phyloP scores from a whole-genome alignment of 306 rosid species.

The Vigna nakashimae region DNA sequence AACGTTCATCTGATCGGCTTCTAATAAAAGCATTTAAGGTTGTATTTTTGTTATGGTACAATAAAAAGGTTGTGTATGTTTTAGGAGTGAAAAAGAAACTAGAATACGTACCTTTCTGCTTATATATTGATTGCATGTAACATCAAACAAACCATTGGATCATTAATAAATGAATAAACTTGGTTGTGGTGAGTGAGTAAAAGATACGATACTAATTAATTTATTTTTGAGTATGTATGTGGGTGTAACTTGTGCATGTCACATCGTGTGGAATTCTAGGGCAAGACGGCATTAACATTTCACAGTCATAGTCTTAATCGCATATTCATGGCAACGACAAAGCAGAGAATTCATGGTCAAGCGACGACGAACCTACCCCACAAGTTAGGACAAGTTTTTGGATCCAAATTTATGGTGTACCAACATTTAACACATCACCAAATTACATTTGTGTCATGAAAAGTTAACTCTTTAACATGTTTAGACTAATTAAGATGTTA shows the following conservation, averaged over 20 bases:
- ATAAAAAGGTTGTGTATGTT: background rate
- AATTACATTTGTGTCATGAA: no score
- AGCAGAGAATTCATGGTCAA: background rate
- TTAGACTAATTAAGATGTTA: no score
- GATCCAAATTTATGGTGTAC: background rate
- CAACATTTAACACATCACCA: no score
- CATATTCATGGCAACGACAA: background rate
- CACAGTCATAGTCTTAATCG: background rate
- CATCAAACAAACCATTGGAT: background rate
- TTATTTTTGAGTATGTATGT: background rate
- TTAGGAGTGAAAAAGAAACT: background rate
- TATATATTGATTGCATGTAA: background rate
- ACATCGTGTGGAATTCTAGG: background rate
- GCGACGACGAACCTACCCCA: background rate
- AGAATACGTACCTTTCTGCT: background rate
- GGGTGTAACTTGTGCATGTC: background rate
- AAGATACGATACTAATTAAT: background rate
- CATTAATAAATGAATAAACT: background rate
- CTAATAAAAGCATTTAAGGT: background rate
- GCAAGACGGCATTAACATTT: conserved; percentile 3
- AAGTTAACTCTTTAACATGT: no score
- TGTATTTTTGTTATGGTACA: background rate
- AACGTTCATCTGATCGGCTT: background rate
- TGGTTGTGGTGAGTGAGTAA: background rate
- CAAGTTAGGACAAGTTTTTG: background rate